Base-by-base conservation (phyloP, 495 filamentous ascomycete genomes). In the Aspergillus affinis region DNA sequence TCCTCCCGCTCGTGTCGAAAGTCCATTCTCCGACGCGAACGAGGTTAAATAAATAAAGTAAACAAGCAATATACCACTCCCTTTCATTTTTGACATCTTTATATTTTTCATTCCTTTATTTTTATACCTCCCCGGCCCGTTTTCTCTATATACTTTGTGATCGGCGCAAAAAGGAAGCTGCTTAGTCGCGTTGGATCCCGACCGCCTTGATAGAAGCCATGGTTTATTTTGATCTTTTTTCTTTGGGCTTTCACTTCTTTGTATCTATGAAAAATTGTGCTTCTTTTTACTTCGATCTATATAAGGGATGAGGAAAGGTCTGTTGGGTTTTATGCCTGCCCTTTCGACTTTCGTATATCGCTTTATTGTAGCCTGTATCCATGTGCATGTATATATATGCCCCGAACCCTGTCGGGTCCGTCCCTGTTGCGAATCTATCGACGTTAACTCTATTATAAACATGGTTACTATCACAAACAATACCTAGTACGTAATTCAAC, bases 1-100 rank as follows among this genome's bases (percentile, higher is more conserved):
- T 17, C 73, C 69, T 15, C 60, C 63, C 23, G 23, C 23, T 4
- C 71, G 71, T 20, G 73, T 73, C 27, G 64, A 74, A 48, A 78
- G 77, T 66, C 78, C 78, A 7, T 81, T 81, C 57, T 77, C 77
- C 32, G 78, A 81, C 52, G 69, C 67, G 30, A 81, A 81, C 54
- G 78, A 77, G 65, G 76, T 86, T 61, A 90, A 87, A 77, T 92
- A 82, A 64, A 55, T n/a, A 18, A 27, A 9, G 59, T 55, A 30
- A 17, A 41, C 9, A 41, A 41, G 36, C 36, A 41, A 41, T 41
- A 41, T 41, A 41, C 13, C 26, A 26, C 21, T 36, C 19, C 20
- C 20, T 26, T 59, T 26, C 45, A 13, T 30, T 20, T 66, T 41
- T 57, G 9, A 53, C 26, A n/a, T 54, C 49, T 30, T 26, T 20